A percentile compares a stretch with the other conserved stretches of the same genome.
Evolutionary conservation across 208 protist species (phyloP).

Genomic region (Angomonas ambiguus): DNA sequence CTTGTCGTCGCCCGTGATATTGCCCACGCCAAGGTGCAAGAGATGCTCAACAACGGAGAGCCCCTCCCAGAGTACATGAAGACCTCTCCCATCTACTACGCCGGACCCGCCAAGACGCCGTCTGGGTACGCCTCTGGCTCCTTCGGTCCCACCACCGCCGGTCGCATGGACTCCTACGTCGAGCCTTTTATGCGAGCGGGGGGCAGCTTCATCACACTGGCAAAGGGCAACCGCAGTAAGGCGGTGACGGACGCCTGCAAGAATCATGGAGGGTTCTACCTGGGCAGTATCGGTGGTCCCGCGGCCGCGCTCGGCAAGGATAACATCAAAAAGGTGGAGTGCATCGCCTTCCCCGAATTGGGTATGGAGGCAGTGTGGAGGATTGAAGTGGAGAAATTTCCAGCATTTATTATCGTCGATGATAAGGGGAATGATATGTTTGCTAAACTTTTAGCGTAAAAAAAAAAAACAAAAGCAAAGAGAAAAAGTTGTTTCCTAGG

Average conservation of each 20-base stretch:
- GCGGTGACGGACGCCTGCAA: conserved; percentile 93
- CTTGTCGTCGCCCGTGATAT: conserved; percentile 97
- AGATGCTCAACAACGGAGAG: conserved; percentile 82
- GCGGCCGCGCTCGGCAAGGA: conserved; percentile 92
- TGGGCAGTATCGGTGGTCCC: conserved; percentile 96
- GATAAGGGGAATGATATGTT: conserved; percentile 98
- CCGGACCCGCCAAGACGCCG: conserved; percentile 95
- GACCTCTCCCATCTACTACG: conserved; percentile 96
- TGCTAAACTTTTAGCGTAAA: conserved; percentile 34
- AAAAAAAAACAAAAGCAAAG: conserved; percentile 14
- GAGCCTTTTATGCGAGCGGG: conserved; percentile 90
- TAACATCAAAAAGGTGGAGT: conserved; percentile 92
- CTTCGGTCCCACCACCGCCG: conserved; percentile 97
- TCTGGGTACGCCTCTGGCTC: conserved; percentile 92
- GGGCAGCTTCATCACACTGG: conserved; percentile 92
- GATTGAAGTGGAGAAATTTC: conserved; percentile 95
- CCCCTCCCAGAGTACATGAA: conserved; percentile 92
- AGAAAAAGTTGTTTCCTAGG: neutral
- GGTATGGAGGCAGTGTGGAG: conserved; percentile 93
- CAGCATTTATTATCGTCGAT: conserved; percentile 97
- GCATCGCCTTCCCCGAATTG: conserved; percentile 87
- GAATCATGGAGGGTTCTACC: conserved; percentile 96
- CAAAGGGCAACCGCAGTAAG: conserved; percentile 95
- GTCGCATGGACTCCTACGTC: conserved; percentile 97
- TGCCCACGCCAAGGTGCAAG: conserved; percentile 94